phyloP scores from a whole-genome alignment of 2,329 filamentous ascomycete genomes.

The Neofusicoccum cordaticola region DNA sequence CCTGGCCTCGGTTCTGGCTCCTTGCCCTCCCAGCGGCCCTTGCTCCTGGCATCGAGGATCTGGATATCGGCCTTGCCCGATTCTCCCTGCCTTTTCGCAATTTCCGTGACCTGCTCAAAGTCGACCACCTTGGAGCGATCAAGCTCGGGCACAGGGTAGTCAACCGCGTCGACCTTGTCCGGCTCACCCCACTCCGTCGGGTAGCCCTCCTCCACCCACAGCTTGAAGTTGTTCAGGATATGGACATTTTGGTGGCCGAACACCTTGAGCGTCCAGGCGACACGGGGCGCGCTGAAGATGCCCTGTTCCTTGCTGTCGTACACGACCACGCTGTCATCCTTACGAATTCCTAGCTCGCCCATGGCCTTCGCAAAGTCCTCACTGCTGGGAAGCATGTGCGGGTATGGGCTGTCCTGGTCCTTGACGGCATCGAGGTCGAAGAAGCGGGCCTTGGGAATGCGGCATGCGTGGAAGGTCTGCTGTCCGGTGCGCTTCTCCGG shows the following conservation, averaged over 20 bases:
- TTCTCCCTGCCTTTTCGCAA: conserved; percentile 73
- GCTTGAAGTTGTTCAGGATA: conserved; percentile 89
- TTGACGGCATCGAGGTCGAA: conserved; percentile 94
- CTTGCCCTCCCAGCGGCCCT: conserved; percentile 75
- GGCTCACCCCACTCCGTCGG: conserved; percentile 77
- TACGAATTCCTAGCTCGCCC: conserved; percentile 80
- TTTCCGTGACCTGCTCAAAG: conserved; percentile 79
- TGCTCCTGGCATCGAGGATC: conserved; percentile 80
- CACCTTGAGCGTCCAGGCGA: conserved; percentile 86
- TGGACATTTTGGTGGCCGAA: conserved; percentile 90
- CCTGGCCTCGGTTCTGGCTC: conserved; percentile 85
- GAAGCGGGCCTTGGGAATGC: conserved; percentile 88
- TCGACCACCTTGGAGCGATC: conserved; percentile 65
- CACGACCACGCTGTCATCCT: conserved; percentile 86
- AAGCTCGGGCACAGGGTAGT: conserved; percentile 44
- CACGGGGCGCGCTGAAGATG: conserved; percentile 89
- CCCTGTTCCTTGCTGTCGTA: conserved; percentile 91
- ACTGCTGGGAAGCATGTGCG: conserved; percentile 89
- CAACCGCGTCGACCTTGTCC: conserved; percentile 43
- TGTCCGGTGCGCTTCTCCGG: conserved; percentile 69
- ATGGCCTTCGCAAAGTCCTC: conserved; percentile 83
- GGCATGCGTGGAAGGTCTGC: conserved; percentile 74
- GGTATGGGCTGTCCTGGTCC: conserved; percentile 83
- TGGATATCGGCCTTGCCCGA: conserved; percentile 81
- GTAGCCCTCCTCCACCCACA: conserved; percentile 83